Conservation (phyloP, 805 yeast species). For the Candida caryicola region DNA sequence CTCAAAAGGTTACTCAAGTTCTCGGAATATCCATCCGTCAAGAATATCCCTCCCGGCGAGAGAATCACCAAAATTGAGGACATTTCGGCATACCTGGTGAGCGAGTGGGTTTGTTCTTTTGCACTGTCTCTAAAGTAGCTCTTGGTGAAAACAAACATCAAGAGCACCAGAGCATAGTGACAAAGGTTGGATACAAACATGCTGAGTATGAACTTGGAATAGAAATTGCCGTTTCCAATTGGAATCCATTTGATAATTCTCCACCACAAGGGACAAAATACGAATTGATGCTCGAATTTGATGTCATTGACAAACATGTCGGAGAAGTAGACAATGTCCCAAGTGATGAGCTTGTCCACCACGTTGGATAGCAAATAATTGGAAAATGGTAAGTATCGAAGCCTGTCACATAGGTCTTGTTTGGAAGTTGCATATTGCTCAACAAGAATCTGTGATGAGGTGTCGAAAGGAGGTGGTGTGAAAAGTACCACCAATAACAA, state of each 20-base stretch:
- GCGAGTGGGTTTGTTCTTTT: background rate
- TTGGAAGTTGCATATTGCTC: conserved; percentile 15
- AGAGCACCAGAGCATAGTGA: conserved; percentile 49
- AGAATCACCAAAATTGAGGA: conserved; percentile 49
- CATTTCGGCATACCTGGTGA: conserved; percentile 14
- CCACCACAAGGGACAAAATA: conserved; percentile 81
- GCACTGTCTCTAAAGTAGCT: conserved; percentile 11
- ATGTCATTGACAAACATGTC: conserved; percentile 50
- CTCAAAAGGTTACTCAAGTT: conserved; percentile 61
- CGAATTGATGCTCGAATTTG: conserved; percentile 85
- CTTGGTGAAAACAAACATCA: conserved; percentile 50
- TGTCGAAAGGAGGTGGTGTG: conserved; percentile 49
- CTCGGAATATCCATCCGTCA: conserved; percentile 75
- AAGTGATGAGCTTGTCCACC: conserved; percentile 56
- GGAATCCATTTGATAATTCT: conserved; percentile 35
- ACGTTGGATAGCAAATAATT: conserved; percentile 16
- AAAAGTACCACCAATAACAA: conserved; percentile 38
- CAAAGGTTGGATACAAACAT: conserved; percentile 48
- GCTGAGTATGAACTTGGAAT: conserved; percentile 46
- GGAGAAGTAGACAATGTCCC: conserved; percentile 85
- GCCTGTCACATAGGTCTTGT: conserved; percentile 2
- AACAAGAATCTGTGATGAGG: conserved; percentile 42
- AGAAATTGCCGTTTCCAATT: conserved; percentile 31
- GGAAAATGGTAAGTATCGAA: conserved; percentile 1
- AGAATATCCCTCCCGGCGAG: conserved; percentile 81